Evolutionary conservation across 2,329 filamentous ascomycete species (phyloP), one percentile per base, ranked within the genome.

Genomic region (Colletotrichum agaves): DNA sequence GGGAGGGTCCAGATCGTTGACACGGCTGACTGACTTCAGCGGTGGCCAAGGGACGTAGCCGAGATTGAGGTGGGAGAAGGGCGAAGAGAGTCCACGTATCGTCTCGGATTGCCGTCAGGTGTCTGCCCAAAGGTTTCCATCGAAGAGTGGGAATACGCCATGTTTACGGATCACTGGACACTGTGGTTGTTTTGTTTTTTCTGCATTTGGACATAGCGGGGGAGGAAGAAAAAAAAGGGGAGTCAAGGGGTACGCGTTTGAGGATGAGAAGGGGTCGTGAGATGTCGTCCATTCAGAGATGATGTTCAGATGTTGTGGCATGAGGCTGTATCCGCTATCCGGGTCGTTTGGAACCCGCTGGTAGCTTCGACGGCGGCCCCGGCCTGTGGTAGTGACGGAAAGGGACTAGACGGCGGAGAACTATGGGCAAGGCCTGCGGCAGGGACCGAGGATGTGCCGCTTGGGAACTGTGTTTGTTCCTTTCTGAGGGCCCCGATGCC

Each of bases 381-480:
- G 52, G 17, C 53, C 53, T 59, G 55, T 60, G 41, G 15, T 12
- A 15, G 1, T 12, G 44, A 15, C 15, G 17, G 35, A n/a, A 31
- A 23, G n/a, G 31, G 27, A 17, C 8, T 31, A 41, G 35, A 35
- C 4, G 41, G 61, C 46, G n/a, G 61, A 61, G 53, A 21, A 27
- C 37, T 31, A 27, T 46, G 64, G 61, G 41, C 46, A 56, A 49
- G 52, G 65, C 46, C 27, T 46, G 66, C 69, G 69, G 66, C 53
- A 62, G 59, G 57, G 58, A 58, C 66, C 69, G 66, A 63, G 27
- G 59, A 49, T 61, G 33, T 63, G 21, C 53, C 53, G 35, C 21
- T 57, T 27, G 23, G 35, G 52, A 43, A 21, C 17, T 2, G 35
- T 33, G 33, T 39, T 39, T 23, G 12, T 3, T 23, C 6, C 31